Percentiles rank a stretch among this genome's conserved stretches.
phyloP scores from a whole-genome alignment of 192 early-diverging fungal species.

The Backusella circina region DNA sequence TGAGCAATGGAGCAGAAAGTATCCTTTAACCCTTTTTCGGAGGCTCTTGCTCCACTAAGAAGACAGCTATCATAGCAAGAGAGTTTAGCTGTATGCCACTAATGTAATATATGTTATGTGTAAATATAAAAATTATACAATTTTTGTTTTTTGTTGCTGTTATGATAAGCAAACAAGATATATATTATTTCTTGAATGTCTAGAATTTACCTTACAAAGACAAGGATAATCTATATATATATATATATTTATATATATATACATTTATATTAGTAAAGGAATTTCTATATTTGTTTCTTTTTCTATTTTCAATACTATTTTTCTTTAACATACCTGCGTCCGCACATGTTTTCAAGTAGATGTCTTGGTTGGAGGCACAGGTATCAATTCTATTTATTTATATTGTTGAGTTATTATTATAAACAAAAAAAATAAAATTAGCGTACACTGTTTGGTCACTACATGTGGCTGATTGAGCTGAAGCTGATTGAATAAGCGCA shows the following conservation, averaged over 20 bases:
- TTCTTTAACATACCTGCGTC: neutral
- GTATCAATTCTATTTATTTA: neutral
- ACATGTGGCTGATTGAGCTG: constrained; percentile 12
- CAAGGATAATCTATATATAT: constrained; percentile 28
- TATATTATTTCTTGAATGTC: neutral
- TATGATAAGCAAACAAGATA: neutral
- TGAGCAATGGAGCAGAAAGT: constrained; percentile 17
- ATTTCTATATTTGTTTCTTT: neutral
- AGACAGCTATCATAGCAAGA: constrained; percentile 29
- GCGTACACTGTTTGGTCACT: constrained; percentile 24
- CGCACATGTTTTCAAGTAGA: constrained; percentile 22
- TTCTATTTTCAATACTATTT: neutral
- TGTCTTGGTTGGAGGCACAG: constrained; percentile 24
- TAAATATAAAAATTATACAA: neutral
- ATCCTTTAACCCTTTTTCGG: neutral
- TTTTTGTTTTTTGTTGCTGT: neutral
- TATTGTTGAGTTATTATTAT: neutral
- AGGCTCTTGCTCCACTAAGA: neutral
- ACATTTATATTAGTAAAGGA: neutral
- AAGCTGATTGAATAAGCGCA: neutral
- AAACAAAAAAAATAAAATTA: neutral
- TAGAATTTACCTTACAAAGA: constrained; percentile 28
- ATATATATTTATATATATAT: neutral
- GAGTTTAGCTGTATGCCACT: constrained; percentile 27
- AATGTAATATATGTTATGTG: neutral